Evolutionary conservation across 257 asterid species (phyloP).

Genomic region (Mentha longifolia): DNA sequence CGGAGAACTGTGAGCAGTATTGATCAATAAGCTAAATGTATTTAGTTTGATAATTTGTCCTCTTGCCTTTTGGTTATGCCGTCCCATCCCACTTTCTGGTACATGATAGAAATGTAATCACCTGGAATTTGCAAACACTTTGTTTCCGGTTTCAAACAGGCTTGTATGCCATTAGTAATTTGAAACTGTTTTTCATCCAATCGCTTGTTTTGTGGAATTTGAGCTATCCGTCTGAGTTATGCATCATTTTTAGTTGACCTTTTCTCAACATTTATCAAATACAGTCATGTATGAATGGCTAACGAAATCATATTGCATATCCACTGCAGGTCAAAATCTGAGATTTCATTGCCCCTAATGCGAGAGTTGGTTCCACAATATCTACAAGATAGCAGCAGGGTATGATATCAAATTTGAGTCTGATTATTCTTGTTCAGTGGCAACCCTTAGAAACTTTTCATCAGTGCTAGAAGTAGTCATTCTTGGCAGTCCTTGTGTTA

Average conservation of each 20-base stretch:
- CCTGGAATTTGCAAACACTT: conserved; percentile 1
- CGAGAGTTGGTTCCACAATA: conserved; percentile 91
- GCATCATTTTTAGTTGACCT: conserved; percentile 10
- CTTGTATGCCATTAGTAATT: conserved; percentile 8
- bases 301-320: conserved; percentile 35
- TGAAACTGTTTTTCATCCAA: neutral
- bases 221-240: conserved; percentile 19
- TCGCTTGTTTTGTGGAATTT: conserved; percentile 25
- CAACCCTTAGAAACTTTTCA: conserved; percentile 22
- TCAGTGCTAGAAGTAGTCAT: neutral
- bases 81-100: conserved; percentile 23
- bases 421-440: conserved; percentile 19
- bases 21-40: conserved; percentile 16
- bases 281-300: conserved; percentile 3
- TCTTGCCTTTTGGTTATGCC: neutral
- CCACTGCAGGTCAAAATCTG: conserved; percentile 81
- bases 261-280: conserved; percentile 8
- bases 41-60: conserved; percentile 19
- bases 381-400: conserved; percentile 95
- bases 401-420: conserved; percentile 46
- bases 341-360: conserved; percentile 85
- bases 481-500: conserved; percentile 16
- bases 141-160: neutral
- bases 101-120: conserved; percentile 18
- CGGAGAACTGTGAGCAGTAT: neutral